These are phyloP conservation scores for Mycena epipterygia DNA, from an alignment of 768 basidiomycete species.

Conservation along the genomic window DNA sequence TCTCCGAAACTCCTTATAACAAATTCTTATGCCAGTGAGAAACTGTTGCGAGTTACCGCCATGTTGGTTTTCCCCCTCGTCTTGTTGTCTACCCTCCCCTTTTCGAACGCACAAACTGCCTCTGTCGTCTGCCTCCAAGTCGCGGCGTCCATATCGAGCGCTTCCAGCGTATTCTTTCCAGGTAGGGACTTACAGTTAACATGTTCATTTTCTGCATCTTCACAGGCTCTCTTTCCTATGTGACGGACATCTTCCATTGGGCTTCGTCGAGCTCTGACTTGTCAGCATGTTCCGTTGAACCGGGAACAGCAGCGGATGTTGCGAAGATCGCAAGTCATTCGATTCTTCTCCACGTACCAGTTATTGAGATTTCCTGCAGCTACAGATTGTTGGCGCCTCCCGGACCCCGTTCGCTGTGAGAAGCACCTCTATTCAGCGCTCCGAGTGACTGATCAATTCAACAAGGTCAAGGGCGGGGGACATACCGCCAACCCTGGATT, in stretches of 20 bases:
- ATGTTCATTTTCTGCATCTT: neutral
- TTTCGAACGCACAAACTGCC: neutral
- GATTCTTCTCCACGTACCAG: neutral
- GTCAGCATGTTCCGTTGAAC: constrained; percentile 14
- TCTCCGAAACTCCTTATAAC: too few species aligned
- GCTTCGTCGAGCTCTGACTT: neutral
- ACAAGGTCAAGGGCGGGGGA: constrained; percentile 52
- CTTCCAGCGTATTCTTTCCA: neutral
- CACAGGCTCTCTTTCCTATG: neutral
- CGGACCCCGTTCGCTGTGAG: neutral
- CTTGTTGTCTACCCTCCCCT: neutral
- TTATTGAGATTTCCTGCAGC: neutral
- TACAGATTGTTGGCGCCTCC: neutral
- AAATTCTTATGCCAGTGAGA: neutral
- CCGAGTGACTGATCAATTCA: neutral
- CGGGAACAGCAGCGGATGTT: constrained; percentile 10
- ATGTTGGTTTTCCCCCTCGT: neutral
- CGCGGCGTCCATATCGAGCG: neutral
- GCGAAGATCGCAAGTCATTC: neutral
- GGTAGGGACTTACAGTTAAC: neutral
- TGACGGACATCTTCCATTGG: constrained; percentile 4
- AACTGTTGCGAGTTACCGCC: neutral
- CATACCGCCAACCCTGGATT: constrained; percentile 45
- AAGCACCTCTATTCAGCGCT: neutral
- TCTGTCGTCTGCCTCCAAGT: neutral